Percentiles rank a stretch among this genome's conserved stretches.
Conservation (phyloP, 768 basidiomycete genomes). For the Gloeophyllum trabeum region DNA sequence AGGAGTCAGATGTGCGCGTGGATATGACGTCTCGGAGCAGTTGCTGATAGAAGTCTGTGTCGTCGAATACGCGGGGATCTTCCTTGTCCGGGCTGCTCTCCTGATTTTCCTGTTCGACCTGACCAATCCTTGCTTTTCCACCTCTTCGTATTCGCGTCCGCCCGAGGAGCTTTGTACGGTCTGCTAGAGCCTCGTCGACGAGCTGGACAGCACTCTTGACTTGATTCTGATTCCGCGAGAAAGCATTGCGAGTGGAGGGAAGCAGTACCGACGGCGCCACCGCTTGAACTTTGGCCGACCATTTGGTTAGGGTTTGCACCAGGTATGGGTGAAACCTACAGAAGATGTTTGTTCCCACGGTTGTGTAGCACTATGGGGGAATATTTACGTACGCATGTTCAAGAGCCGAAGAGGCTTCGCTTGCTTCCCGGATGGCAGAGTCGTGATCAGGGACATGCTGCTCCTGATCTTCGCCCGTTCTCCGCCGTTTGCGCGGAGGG, state of each 20-base stretch:
- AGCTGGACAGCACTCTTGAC: constrained; percentile 61
- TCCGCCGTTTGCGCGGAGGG: constrained; percentile 50
- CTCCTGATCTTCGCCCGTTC: constrained; percentile 19
- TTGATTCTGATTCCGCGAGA: constrained; percentile 29
- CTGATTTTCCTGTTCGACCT: constrained; percentile 17
- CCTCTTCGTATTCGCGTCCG: constrained; percentile 49
- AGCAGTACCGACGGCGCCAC: constrained; percentile 73
- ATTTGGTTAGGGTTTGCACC: constrained; percentile 76
- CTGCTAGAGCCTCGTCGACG: constrained; percentile 62
- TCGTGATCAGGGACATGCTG: constrained; percentile 15
- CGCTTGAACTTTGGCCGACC: constrained; percentile 93
- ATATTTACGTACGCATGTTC: constrained; percentile 37
- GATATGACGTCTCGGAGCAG: constrained; percentile 89
- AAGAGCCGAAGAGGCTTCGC: constrained; percentile 28
- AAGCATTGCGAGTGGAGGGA: constrained; percentile 60
- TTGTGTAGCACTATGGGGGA: too few relatives aligned
- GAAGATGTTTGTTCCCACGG: too few relatives aligned
- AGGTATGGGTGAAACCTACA: constrained; percentile 56
- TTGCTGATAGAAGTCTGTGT: constrained; percentile 90
- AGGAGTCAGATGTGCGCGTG: constrained; percentile 18
- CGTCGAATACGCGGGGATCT: constrained; percentile 50
- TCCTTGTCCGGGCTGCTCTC: constrained; percentile 20
- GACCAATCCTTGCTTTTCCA: constrained; percentile 23
- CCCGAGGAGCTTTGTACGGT: constrained; percentile 44
- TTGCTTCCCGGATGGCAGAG: constrained; percentile 28